Evolutionary conservation across 371 early-diverging fungal species (phyloP).

Genomic region (Mucor plumbeus): DNA sequence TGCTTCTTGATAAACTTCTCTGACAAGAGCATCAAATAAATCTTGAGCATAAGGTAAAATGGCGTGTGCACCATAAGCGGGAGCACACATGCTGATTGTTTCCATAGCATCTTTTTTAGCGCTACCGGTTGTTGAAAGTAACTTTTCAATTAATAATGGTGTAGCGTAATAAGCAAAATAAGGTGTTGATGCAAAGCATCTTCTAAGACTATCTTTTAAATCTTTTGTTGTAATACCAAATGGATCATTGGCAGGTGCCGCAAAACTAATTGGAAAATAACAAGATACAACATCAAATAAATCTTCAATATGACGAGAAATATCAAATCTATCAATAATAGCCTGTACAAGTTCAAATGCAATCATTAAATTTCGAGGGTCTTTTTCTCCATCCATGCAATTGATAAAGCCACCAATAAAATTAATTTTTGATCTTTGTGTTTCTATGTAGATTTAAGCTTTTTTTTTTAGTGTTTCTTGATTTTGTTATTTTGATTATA

Average conservation of each 20-base stretch:
- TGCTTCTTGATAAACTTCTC: conserved; percentile 68
- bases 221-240: conserved; percentile 86
- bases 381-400: conserved; percentile 97
- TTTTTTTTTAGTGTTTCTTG: too few species aligned
- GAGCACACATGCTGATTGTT: conserved; percentile 69
- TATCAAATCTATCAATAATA: conserved; percentile 77
- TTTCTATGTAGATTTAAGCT: conserved; percentile 14
- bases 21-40: conserved; percentile 66
- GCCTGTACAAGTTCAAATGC: conserved; percentile 78
- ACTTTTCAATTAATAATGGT: conserved; percentile 83
- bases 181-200: conserved; percentile 73
- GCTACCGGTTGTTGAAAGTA: conserved; percentile 69
- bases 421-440: conserved; percentile 39
- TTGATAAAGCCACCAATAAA: conserved; percentile 89
- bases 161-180: conserved; percentile 77
- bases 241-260: conserved; percentile 84
- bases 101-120: conserved; percentile 81
- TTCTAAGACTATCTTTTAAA: conserved; percentile 74
- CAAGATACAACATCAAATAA: conserved; percentile 92
- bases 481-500: neutral
- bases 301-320: conserved; percentile 78
- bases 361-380: conserved; percentile 91
- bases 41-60: conserved; percentile 64
- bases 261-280: conserved; percentile 97
- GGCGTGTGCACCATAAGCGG: conserved; percentile 72